Evolutionary conservation across 495 filamentous ascomycete species (phyloP).

Genomic region (Diplogelasinospora grovesii): DNA sequence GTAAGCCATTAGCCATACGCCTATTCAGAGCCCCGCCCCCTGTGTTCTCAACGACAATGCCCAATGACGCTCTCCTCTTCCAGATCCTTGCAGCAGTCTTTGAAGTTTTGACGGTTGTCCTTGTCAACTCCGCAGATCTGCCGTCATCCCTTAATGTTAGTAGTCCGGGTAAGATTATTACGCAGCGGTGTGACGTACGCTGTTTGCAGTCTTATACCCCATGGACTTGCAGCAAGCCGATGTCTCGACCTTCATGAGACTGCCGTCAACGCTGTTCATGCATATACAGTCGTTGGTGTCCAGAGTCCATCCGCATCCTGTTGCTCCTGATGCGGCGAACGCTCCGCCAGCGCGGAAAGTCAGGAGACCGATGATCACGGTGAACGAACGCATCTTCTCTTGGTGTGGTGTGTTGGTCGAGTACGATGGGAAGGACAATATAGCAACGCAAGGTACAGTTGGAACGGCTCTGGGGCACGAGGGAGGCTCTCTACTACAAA

Average conservation of each 20-base stretch:
- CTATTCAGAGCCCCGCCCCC: no score
- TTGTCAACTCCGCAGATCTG: conserved; percentile 26
- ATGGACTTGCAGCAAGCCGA: conserved; percentile 13
- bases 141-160: not conserved
- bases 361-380: conserved; percentile 9
- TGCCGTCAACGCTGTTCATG: conserved; percentile 24
- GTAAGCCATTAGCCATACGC: no score
- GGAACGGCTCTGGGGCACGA: no score
- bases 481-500: no score
- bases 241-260: conserved; percentile 18
- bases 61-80: conserved; percentile 29
- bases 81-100: conserved; percentile 28
- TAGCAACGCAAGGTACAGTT: no score
- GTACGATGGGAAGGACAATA: no score
- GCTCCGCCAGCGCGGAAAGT: conserved; percentile 6
- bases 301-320: conserved; percentile 26
- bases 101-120: conserved; percentile 20
- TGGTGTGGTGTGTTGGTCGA: no score
- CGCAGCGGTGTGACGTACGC: conserved; percentile 12
- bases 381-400: conserved; percentile 14
- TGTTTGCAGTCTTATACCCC: conserved; percentile 19
- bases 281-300: conserved; percentile 29
- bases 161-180: no score
- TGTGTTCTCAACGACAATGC: conserved; percentile 23
- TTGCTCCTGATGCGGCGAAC: conserved; percentile 13